Base-by-base conservation (phyloP, 176 grass and related monocot species). In the Stipa capillata region DNA sequence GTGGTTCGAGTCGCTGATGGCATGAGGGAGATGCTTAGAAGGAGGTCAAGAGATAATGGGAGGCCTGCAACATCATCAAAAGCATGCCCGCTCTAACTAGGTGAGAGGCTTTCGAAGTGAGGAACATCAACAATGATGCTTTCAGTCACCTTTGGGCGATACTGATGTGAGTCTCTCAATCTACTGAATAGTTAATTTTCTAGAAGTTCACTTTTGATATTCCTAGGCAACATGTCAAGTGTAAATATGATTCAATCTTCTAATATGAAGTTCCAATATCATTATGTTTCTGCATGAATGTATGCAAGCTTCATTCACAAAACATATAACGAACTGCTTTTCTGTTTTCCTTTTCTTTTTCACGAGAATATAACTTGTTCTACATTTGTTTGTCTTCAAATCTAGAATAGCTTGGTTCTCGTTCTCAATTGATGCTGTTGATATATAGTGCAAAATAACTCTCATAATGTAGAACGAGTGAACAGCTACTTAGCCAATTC, bases 21-120 rank as follows among this genome's bases (percentile, higher is more conserved):
- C 55, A 85, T 94, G 88, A 88, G 77, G 70, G 88, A 94, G 83
- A 84, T 94, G 85, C 91, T 94, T 31, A 72, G 74, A 11, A 90
- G 82, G 69, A 83, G 79, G 47, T 83, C 85, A 62, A 62, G 61
- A 16, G 85, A 79, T 15, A 66, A 78, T 66, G 37, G 37, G 34
- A 83, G 11, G 25, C 15, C 66, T 43, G 31, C 77, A 66, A 34
- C 67, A 60, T 27, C 66, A 34, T 78, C 83, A 31, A 80, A 80
- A 51, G n/a, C 50, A 69, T 9, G 0, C 33, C n/a, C 81, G 18
- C 20, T 35, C 52, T 69, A 69, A 40, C 81, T 84, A 75, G 51
- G 81, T 80, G 72, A 79, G 58, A 74, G 60, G 14, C 58, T 79
- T 88, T 25, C 2, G 18, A 84, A 2, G 51, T 2, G 20, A 68